Percentiles rank a stretch among this genome's conserved stretches.
Conservation (phyloP, 805 yeast genomes). For the Trichomonascus vanleenenianus region DNA sequence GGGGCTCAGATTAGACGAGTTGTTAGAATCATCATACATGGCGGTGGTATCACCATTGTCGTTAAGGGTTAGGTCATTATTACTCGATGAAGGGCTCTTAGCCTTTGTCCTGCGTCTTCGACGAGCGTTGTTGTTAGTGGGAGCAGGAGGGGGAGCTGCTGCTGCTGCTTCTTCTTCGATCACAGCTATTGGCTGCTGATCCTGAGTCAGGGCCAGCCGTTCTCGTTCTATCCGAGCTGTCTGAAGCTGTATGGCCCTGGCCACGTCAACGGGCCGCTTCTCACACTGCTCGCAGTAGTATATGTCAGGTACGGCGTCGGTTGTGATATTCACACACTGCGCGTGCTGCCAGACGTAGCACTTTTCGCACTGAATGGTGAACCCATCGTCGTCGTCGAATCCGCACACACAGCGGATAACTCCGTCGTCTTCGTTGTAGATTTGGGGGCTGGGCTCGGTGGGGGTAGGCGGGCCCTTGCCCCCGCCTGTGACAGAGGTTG, state of each 20-base stretch:
- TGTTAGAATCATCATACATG: not conserved
- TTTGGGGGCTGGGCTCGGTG: not conserved
- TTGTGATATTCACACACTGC: slow-evolving; percentile 71
- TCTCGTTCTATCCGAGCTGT: slow-evolving; percentile 5
- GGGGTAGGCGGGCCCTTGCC: too few species aligned
- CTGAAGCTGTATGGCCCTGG: slow-evolving; percentile 38
- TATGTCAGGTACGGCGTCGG: slow-evolving; percentile 72
- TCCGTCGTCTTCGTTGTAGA: slow-evolving; percentile 53
- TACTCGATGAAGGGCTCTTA: too few species aligned
- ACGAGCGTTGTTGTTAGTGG: too few species aligned
- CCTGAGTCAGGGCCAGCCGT: slow-evolving; percentile 2
- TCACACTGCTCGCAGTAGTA: slow-evolving; percentile 74
- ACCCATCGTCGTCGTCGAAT: slow-evolving; percentile 86
- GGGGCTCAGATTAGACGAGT: not conserved
- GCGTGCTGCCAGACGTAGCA: slow-evolving; percentile 96
- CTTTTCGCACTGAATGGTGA: slow-evolving; percentile 87
- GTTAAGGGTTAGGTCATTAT: not conserved
- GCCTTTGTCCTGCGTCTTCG: too few species aligned
- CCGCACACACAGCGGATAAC: slow-evolving; percentile 85
- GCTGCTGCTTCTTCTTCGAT: too few species aligned
- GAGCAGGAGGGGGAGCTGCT: not conserved
- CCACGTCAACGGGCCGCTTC: slow-evolving; percentile 39
- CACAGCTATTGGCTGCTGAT: not conserved
- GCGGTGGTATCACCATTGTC: not conserved
- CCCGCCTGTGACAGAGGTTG: too few species aligned